Evolutionary conservation across 1,284 basidiomycete species (phyloP).

Genomic region (Coriolopsis trogii): DNA sequence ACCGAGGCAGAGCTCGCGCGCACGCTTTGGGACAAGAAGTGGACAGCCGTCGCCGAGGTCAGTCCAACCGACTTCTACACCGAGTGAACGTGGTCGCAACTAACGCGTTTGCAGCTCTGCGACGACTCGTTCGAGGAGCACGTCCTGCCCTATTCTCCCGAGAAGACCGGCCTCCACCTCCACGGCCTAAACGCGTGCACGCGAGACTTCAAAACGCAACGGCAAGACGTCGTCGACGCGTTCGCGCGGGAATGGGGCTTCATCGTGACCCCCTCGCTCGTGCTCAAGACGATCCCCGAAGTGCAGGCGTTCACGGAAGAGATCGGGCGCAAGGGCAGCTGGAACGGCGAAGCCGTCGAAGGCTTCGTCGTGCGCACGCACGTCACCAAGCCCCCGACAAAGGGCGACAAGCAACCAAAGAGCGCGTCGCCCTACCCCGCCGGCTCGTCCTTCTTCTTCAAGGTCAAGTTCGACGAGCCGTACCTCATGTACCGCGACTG

Average conservation of each 20-base stretch:
- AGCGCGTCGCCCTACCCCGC: constrained; percentile 68
- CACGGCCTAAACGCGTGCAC: constrained; percentile 88
- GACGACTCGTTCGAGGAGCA: constrained; percentile 99
- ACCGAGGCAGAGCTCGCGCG: constrained; percentile 77
- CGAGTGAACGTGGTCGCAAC: background rate
- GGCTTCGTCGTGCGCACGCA: constrained; percentile 94
- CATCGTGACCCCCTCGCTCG: constrained; percentile 74
- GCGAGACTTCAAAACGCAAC: constrained; percentile 75
- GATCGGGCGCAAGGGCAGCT: constrained; percentile 70
- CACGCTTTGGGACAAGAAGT: constrained; percentile 80
- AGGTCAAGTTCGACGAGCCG: constrained; percentile 98
- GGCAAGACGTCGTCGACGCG: constrained; percentile 68
- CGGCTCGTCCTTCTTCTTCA: constrained; percentile 96
- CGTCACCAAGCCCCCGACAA: constrained; percentile 48
- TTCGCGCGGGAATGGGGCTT: constrained; percentile 95
- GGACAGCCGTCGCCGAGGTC: constrained; percentile 93
- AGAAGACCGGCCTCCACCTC: constrained; percentile 90
- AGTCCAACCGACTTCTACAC: constrained; percentile 23
- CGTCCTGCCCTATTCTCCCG: constrained; percentile 81
- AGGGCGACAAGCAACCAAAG: constrained; percentile 30
- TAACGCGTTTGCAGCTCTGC: constrained; percentile 67
- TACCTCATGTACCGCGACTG: constrained; percentile 99
- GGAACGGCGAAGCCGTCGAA: constrained; percentile 89
- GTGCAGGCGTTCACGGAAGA: constrained; percentile 78
- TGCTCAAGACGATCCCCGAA: constrained; percentile 63